Evolutionary conservation across 345 rosid genomes (phyloP).

Genomic region (Citrus sp.): DNA sequence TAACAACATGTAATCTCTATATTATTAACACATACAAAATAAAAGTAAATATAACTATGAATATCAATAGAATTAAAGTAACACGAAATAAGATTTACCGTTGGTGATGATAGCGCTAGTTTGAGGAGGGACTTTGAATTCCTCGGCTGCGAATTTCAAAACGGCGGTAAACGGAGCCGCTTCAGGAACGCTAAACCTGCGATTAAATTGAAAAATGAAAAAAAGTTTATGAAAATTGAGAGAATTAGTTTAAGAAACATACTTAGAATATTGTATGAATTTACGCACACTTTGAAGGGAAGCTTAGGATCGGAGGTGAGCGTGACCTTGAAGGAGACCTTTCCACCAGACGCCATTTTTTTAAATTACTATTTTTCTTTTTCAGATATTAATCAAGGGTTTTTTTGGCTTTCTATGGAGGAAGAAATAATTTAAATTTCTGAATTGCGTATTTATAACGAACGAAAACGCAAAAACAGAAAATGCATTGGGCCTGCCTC

Average conservation of each 20-base stretch:
- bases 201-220: slow-evolving; percentile 6
- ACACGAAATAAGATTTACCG: slow-evolving; percentile 35
- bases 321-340: slow-evolving; percentile 91
- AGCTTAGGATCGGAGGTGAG: slow-evolving; percentile 99
- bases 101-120: slow-evolving; percentile 99
- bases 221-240: not conserved
- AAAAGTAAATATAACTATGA: not conserved
- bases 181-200: slow-evolving; percentile 95
- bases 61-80: not conserved
- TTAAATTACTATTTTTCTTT: not conserved
- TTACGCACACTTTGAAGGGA: slow-evolving; percentile 87
- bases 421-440: not conserved
- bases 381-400: not conserved
- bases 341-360: slow-evolving; percentile 76
- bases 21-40: not conserved
- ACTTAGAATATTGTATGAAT: not conserved
- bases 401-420: not conserved
- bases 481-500: not conserved
- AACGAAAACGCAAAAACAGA: not conserved
- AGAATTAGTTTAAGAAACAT: not conserved
- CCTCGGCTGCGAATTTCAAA: slow-evolving; percentile 90
- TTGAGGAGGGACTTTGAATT: slow-evolving; percentile 97
- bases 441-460: not conserved
- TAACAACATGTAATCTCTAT: not conserved
- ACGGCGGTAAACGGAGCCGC: slow-evolving; percentile 99